Evolutionary conservation across 202 grass and related monocot genomes (phyloP).

Genomic region (Setaria viridis): DNA sequence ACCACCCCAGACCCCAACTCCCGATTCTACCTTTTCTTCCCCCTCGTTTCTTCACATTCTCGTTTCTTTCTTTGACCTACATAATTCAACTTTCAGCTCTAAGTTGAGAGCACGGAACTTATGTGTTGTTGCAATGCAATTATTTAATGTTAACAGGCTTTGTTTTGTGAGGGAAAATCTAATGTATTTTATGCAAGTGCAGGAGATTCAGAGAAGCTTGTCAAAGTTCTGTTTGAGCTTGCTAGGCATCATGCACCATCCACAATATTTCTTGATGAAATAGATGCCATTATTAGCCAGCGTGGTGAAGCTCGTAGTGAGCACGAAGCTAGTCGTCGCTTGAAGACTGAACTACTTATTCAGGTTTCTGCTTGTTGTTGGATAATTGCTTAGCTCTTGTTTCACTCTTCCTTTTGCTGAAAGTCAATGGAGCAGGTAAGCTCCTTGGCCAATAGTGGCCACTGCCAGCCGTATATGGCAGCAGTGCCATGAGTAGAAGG

Average conservation of each 20-base stretch:
- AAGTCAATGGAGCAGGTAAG: too few relatives aligned
- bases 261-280: constrained; percentile 98
- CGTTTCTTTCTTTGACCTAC: background rate
- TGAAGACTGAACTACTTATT: constrained; percentile 95
- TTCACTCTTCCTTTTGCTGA: too few relatives aligned
- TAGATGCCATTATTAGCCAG: constrained; percentile 96
- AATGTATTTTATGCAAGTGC: constrained; percentile 37
- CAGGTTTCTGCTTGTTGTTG: constrained; percentile 59
- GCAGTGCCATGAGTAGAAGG: too few relatives aligned
- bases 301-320: constrained; percentile 95
- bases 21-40: background rate
- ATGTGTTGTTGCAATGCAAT: background rate
- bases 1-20: background rate
- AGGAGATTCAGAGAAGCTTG: constrained; percentile 97
- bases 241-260: constrained; percentile 97
- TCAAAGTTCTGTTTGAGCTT: constrained; percentile 97
- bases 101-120: constrained; percentile 11
- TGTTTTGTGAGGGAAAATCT: constrained; percentile 8
- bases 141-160: background rate
- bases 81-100: constrained; percentile 7
- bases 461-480: too few relatives aligned
- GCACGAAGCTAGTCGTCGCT: constrained; percentile 90
- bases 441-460: too few relatives aligned
- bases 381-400: too few relatives aligned
- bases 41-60: background rate